A percentile compares a stretch with the other conserved stretches of the same genome.
These are phyloP conservation scores for Penicillium sp. DNA, from an alignment of 2,329 filamentous ascomycete species.

Conservation along the genomic window DNA sequence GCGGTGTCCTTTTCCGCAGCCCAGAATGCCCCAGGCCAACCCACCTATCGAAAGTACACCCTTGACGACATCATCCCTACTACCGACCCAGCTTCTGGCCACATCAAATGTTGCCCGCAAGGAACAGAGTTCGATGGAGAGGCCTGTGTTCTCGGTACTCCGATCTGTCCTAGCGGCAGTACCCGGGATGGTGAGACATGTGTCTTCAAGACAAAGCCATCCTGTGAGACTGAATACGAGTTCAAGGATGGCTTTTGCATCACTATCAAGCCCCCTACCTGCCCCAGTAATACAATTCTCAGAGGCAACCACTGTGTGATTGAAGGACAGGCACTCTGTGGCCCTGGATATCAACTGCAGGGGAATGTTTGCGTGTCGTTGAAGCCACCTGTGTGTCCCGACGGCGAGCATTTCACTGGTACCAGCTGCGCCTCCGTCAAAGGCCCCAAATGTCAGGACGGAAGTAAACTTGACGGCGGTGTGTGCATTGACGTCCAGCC, in stretches of 20 bases:
- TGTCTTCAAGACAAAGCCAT: background rate
- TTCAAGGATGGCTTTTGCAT: background rate
- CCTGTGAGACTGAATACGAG: background rate
- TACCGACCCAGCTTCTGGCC: constrained; percentile 4
- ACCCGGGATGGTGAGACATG: background rate
- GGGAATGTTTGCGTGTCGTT: constrained; percentile 1
- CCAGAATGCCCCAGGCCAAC: background rate
- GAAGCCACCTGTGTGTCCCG: constrained; percentile 2
- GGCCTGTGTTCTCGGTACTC: background rate
- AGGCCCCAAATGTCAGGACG: background rate
- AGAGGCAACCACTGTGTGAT: background rate
- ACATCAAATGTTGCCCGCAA: constrained; percentile 6
- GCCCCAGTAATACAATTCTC: background rate
- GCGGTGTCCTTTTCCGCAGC: background rate
- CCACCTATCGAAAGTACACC: background rate
- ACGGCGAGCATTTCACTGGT: constrained; percentile 6
- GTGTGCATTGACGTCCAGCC: background rate
- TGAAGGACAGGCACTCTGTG: constrained; percentile 1
- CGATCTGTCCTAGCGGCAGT: constrained; percentile 5
- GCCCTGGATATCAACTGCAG: constrained; percentile 1
- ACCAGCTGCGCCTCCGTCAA: background rate
- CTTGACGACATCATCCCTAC: constrained; percentile 7
- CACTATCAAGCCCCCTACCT: background rate
- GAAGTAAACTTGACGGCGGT: background rate
- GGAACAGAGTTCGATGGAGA: constrained; percentile 8